Evolutionary conservation across 2,329 filamentous ascomycete species (phyloP).

Genomic region (Fusarium coffeatum): DNA sequence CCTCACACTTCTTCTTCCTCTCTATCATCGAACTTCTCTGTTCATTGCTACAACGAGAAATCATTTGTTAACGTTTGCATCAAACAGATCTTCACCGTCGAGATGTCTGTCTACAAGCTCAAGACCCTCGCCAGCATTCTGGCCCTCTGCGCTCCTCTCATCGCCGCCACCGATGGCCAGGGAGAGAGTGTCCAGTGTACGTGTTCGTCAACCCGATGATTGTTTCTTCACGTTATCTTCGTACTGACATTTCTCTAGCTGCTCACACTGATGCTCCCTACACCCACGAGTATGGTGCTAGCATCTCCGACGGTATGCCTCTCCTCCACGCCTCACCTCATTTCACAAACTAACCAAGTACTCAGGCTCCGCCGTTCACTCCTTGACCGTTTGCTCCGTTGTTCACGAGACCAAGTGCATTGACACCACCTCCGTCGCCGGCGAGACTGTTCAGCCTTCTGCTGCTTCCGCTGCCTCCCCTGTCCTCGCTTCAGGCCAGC

Average conservation of each 20-base stretch:
- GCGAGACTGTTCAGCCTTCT: conserved; percentile 16
- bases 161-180: conserved; percentile 27
- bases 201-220: neutral
- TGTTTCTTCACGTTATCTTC: neutral
- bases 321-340: neutral
- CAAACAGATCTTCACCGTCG: conserved; percentile 28
- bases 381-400: conserved; percentile 53
- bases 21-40: neutral
- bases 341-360: neutral
- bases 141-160: conserved; percentile 40
- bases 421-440: conserved; percentile 46
- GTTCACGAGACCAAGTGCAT: conserved; percentile 51
- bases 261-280: conserved; percentile 45
- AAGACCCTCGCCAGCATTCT: conserved; percentile 41
- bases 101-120: conserved; percentile 49
- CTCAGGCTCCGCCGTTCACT: conserved; percentile 50
- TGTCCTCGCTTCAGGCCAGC: conserved; percentile 18
- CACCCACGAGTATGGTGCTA: conserved; percentile 50
- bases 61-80: neutral
- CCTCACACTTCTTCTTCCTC: neutral
- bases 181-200: conserved; percentile 39
- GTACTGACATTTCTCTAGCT: conserved; percentile 41
- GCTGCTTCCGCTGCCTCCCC: conserved; percentile 14
- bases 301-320: conserved; percentile 50
- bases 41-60: neutral